These are phyloP conservation scores for Colletotrichum orchidophilum DNA, from an alignment of 2,329 filamentous ascomycete species.

Conservation along the genomic window DNA sequence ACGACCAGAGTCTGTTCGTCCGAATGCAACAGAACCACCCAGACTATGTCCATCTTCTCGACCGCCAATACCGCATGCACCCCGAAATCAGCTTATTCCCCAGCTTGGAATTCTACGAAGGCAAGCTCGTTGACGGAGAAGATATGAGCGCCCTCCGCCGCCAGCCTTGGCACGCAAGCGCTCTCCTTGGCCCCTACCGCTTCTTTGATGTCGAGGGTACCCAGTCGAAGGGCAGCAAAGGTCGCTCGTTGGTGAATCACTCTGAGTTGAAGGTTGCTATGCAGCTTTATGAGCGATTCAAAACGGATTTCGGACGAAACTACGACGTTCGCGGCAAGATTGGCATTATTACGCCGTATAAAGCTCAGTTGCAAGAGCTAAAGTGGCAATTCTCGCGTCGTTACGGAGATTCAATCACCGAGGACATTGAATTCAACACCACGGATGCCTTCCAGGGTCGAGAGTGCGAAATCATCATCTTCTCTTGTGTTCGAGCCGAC, in stretches of 20 bases:
- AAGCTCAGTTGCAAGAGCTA: constrained; percentile 86
- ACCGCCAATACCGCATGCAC: constrained; percentile 99
- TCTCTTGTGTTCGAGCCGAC: constrained; percentile 95
- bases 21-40: constrained; percentile 96
- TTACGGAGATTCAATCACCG: constrained; percentile 80
- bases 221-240: constrained; percentile 81
- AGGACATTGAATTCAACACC: constrained; percentile 95
- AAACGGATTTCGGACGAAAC: constrained; percentile 70
- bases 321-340: constrained; percentile 84
- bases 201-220: constrained; percentile 97
- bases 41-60: constrained; percentile 89
- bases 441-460: constrained; percentile 98
- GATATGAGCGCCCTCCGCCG: constrained; percentile 81
- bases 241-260: constrained; percentile 89
- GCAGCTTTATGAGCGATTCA: constrained; percentile 83
- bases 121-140: constrained; percentile 82
- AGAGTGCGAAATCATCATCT: constrained; percentile 98
- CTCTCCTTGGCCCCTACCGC: constrained; percentile 87
- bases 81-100: constrained; percentile 94
- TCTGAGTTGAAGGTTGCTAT: constrained; percentile 89
- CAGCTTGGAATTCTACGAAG: constrained; percentile 91
- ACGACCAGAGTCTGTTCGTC: constrained; percentile 98
- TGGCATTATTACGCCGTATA: constrained; percentile 98
- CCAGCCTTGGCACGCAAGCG: constrained; percentile 86
- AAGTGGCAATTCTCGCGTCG: constrained; percentile 76